phyloP scores from a whole-genome alignment of 164 flowering plant genomes.

The Sedum album region DNA sequence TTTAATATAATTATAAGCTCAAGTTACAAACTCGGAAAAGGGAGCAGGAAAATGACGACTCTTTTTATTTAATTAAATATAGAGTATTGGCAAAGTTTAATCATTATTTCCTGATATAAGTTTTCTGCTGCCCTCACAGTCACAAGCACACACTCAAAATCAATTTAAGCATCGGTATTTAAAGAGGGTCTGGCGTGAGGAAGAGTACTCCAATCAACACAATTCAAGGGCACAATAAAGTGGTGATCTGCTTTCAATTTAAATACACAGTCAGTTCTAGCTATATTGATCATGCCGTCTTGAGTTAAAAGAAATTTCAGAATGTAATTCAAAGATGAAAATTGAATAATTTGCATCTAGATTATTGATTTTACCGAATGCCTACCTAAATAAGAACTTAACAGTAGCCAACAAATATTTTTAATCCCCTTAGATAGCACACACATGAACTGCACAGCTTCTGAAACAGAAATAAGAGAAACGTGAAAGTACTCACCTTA shows the following conservation, averaged over 20 bases:
- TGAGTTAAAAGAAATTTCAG: background rate
- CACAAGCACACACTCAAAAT: too few species aligned
- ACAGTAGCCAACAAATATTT: background rate
- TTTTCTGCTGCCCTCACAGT: too few species aligned
- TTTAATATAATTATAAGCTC: too few species aligned
- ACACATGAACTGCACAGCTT: background rate
- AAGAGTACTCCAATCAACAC: background rate
- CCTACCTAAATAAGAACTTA: background rate
- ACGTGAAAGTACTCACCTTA: constrained; percentile 9
- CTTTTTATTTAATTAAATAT: too few species aligned
- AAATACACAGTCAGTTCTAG: background rate
- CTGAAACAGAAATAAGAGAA: background rate
- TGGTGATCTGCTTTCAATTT: too few species aligned
- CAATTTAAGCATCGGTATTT: too few species aligned
- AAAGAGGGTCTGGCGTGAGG: too few species aligned
- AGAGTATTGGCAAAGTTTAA: too few species aligned
- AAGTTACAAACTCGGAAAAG: too few species aligned
- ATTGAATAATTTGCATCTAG: background rate
- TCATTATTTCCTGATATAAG: too few species aligned
- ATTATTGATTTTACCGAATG: background rate
- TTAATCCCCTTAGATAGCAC: background rate
- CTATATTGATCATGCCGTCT: background rate
- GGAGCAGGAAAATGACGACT: too few species aligned
- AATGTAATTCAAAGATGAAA: background rate
- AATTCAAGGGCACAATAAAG: background rate